A percentile compares a stretch with the other conserved stretches of the same genome.
phyloP scores from a whole-genome alignment of 192 early-diverging fungal species.

The Mortierella claussenii region DNA sequence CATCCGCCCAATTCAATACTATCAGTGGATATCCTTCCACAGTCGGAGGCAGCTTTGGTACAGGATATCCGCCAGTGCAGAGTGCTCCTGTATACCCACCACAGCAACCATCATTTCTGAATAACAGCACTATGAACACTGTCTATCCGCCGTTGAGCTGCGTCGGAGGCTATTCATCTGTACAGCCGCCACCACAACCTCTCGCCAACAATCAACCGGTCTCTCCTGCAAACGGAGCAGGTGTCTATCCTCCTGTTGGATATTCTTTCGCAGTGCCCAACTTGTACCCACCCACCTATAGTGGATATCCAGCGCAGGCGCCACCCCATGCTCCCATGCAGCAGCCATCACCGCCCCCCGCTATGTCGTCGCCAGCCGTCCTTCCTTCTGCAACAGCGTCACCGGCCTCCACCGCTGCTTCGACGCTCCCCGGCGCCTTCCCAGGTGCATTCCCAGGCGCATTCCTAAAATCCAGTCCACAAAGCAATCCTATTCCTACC shows the following conservation, averaged over 20 bases:
- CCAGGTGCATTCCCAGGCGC: conserved; percentile 15
- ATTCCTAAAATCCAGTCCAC: not conserved
- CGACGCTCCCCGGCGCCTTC: conserved; percentile 18
- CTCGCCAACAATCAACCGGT: not conserved
- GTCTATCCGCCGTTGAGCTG: conserved; percentile 28
- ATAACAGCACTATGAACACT: conserved; percentile 2
- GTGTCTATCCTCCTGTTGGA: conserved; percentile 17
- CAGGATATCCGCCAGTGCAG: not conserved
- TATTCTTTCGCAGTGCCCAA: conserved; percentile 28
- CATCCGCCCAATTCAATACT: conserved; percentile 14
- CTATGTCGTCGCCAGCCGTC: not conserved
- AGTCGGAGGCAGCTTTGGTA: not conserved
- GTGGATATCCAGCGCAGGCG: conserved; percentile 15
- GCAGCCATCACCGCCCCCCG: not conserved
- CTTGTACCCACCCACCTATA: conserved; percentile 20
- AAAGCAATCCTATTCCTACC: not conserved
- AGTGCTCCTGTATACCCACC: conserved; percentile 3
- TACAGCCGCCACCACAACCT: not conserved
- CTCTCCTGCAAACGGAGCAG: not conserved
- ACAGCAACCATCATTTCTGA: not conserved
- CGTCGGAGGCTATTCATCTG: not conserved
- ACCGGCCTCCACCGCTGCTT: not conserved
- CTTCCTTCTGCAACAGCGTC: not conserved
- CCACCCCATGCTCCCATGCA: not conserved
- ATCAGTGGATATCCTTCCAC: conserved; percentile 16